These are phyloP conservation scores for Prunus campanulata DNA, from an alignment of 306 rosid species.

Conservation along the genomic window DNA sequence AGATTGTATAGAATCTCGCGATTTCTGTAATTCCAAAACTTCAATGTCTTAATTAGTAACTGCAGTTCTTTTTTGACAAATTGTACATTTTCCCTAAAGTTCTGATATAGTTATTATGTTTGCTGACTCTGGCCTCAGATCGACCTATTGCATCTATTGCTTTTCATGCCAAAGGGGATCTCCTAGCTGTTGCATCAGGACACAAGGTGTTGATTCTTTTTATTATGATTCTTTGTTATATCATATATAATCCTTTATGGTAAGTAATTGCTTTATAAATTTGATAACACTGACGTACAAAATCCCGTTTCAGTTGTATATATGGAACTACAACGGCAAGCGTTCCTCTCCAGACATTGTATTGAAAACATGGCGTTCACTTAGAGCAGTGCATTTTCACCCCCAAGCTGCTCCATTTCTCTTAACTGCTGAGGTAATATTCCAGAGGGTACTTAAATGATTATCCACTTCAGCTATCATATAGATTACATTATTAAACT, in stretches of 20 bases:
- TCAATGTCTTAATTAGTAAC: background rate
- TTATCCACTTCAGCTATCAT: conserved; percentile 18
- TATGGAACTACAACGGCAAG: conserved; percentile 81
- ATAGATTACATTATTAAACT: conserved; percentile 35
- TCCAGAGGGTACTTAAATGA: conserved; percentile 16
- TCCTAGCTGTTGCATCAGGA: conserved; percentile 92
- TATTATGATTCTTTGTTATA: background rate
- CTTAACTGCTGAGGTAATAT: conserved; percentile 87
- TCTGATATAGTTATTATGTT: background rate
- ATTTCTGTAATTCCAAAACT: conserved; percentile 61
- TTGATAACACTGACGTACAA: conserved; percentile 16
- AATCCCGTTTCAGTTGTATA: conserved; percentile 58
- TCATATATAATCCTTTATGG: background rate
- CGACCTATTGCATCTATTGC: conserved; percentile 97
- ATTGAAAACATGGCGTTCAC: conserved; percentile 79
- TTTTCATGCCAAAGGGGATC: conserved; percentile 88
- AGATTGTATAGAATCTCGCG: conserved; percentile 73
- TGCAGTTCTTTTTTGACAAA: background rate
- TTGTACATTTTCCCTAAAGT: background rate
- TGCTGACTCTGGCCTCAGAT: conserved; percentile 42
- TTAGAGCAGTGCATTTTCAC: conserved; percentile 95
- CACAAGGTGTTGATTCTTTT: conserved; percentile 68
- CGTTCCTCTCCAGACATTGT: conserved; percentile 69
- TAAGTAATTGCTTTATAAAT: conserved; percentile 12
- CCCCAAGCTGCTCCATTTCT: conserved; percentile 90